phyloP scores from a whole-genome alignment of 163 green algal genomes.

The Scenedesmus sp. region DNA sequence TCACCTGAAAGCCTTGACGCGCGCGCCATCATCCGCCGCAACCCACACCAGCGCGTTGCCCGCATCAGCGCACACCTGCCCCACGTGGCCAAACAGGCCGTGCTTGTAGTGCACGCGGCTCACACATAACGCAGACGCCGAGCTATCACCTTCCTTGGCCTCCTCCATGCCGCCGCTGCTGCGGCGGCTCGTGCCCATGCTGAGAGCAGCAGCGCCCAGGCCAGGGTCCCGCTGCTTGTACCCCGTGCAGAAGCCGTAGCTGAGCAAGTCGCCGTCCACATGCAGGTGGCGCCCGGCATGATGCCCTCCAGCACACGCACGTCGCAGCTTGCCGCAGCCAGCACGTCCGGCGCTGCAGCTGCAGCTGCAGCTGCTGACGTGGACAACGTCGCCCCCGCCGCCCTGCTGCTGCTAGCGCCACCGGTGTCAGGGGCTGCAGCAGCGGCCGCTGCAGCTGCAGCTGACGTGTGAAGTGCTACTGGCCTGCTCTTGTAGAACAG shows the following conservation, averaged over 20 bases:
- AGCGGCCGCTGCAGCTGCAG: not conserved
- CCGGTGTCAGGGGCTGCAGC: not conserved
- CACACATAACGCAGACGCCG: not conserved
- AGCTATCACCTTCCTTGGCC: not conserved
- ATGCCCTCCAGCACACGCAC: not conserved
- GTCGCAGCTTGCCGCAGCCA: not conserved
- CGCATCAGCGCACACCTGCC: not conserved
- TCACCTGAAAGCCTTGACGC: constrained; percentile 14
- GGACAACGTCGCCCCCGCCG: too few species aligned
- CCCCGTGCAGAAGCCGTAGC: not conserved
- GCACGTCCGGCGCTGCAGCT: not conserved
- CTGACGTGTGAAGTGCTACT: not conserved
- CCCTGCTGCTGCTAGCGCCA: not conserved
- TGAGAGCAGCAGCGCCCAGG: not conserved
- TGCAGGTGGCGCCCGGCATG: not conserved
- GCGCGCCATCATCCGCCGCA: not conserved
- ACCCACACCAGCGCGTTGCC: constrained; percentile 16
- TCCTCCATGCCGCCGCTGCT: not conserved
- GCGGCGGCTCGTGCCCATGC: not conserved
- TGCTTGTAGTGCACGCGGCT: not conserved
- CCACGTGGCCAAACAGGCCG: not conserved
- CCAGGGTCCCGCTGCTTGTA: not conserved
- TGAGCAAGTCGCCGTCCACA: not conserved
- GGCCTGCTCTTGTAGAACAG: constrained; percentile 59
- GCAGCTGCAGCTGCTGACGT: not conserved